Evolutionary conservation across 2,329 filamentous ascomycete genomes (phyloP).

Genomic region (Raffaelea deltoideospora): DNA sequence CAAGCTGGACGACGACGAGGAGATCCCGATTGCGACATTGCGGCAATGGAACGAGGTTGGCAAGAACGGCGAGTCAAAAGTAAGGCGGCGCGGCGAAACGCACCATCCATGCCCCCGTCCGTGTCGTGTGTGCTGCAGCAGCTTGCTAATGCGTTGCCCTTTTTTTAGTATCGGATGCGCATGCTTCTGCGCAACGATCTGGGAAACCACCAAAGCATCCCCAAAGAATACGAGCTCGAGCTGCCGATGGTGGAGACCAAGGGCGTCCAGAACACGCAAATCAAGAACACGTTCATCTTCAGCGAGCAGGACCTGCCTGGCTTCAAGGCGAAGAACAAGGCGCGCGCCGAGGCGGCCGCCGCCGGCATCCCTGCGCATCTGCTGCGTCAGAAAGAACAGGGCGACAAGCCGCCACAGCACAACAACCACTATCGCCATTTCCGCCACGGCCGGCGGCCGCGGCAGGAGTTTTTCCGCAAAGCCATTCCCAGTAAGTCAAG

Average conservation of each 20-base stretch:
- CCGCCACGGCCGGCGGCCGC: conserved; percentile 10
- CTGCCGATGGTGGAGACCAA: conserved; percentile 36
- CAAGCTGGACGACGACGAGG: conserved; percentile 61
- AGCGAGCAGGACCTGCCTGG: conserved; percentile 85
- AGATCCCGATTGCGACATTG: conserved; percentile 68
- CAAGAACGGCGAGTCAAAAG: conserved; percentile 34
- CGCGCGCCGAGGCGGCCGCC: conserved; percentile 38
- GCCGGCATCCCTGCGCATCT: conserved; percentile 45
- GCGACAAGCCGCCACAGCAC: conserved; percentile 28
- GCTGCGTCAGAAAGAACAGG: conserved; percentile 25
- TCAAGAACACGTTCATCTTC: conserved; percentile 82
- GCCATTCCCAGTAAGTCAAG: conserved; percentile 51
- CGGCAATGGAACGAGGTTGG: conserved; percentile 39
- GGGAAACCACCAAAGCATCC: conserved; percentile 56
- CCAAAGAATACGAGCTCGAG: conserved; percentile 76
- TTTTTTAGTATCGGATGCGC: conserved; percentile 29
- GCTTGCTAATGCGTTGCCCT: no score
- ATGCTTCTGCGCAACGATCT: conserved; percentile 55
- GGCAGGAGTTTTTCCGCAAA: conserved; percentile 46
- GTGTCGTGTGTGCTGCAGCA: no score
- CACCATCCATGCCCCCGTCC: no score
- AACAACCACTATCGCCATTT: no score
- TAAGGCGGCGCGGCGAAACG: neutral
- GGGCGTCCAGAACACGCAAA: conserved; percentile 25
- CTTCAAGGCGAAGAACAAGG: conserved; percentile 45